Base-by-base conservation (phyloP, 805 yeast genomes). In the Saccharomycopsis sp. region DNA sequence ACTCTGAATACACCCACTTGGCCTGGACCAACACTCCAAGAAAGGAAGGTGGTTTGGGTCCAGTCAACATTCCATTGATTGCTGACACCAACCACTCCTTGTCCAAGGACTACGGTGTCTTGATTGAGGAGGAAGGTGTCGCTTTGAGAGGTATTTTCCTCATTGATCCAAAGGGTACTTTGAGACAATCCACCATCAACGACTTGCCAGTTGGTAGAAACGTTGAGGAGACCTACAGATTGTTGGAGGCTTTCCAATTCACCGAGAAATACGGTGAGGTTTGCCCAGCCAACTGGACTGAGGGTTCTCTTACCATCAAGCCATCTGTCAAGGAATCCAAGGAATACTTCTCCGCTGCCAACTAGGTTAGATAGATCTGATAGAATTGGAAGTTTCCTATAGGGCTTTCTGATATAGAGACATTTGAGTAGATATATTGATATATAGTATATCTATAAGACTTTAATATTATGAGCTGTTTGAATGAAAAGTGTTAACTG, bases 151-250 rank as follows among this genome's bases (percentile, higher is more conserved):
- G 99, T 76, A 86, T 92, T 78, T 94, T 94, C 81, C 78, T 94
- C 78, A 94, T 94, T 70, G 98, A 94, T 81, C 98, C 98, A 74
- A 82, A 86, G 77, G 97, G 97, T 70, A 75, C 75, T 68, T 83
- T 94, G 70, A 90, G 98, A 87, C 99, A 94, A 81, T 81, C 87
- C 79, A 92, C 98, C 78, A 81, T 94, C 82, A 94, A 94, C 83
- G 98, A 94, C 77, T 87, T 92, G 75, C 97, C 99, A 75, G 99
- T 94, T 67, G 99, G 99, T 75, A 91, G 99, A 83, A 87, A 89
- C 71, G 99, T 94, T 67, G 97, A 91, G 66, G 99, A 94, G 84
- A 87, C 97, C 66, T 81, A 90, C 73, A 91, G 99, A 86, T 84
- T 94, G 73, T 83, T 94, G 64, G 98, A 94, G 75, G 99, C 97